phyloP scores from a whole-genome alignment of 768 basidiomycete genomes.

The Leccinum arenicola region DNA sequence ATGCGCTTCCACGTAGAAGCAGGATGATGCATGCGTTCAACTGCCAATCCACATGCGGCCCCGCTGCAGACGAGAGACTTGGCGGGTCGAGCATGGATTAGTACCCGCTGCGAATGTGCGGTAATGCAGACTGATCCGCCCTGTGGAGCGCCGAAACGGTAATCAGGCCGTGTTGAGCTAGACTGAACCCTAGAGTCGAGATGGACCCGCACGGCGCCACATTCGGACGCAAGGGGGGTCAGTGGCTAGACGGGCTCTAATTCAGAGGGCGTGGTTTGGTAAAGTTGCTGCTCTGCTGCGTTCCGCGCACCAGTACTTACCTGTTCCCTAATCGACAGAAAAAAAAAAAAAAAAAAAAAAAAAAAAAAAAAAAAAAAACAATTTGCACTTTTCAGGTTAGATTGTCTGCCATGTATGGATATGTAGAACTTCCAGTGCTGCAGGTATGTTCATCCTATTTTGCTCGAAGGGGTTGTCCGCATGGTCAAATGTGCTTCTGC shows the following conservation, averaged over 20 bases:
- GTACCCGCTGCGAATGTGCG: not conserved
- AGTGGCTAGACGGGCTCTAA: constrained; percentile 4
- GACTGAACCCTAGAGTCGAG: constrained; percentile 9
- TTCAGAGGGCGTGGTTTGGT: constrained; percentile 27
- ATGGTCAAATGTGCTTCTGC: constrained; percentile 18
- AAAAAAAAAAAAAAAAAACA: constrained; percentile 1
- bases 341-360: not conserved
- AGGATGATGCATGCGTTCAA: not conserved
- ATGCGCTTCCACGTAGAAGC: not conserved
- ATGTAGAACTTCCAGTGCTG: constrained; percentile 7
- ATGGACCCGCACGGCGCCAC: constrained; percentile 5
- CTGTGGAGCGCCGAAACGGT: not conserved
- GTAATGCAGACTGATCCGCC: constrained; percentile 13
- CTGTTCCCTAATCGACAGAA: constrained; percentile 20
- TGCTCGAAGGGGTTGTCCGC: constrained; percentile 19
- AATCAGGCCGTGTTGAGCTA: not conserved
- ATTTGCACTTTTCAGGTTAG: constrained; percentile 35
- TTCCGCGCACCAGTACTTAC: constrained; percentile 12
- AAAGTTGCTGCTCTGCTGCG: constrained; percentile 14
- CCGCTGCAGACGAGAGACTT: constrained; percentile 2
- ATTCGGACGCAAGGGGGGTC: not conserved
- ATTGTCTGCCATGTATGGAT: constrained; percentile 28
- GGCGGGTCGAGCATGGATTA: not conserved
- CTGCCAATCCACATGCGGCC: not conserved
- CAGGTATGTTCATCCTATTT: constrained; percentile 18